phyloP scores from a whole-genome alignment of 176 grass and related monocot genomes.

The Oryza officinalis region DNA sequence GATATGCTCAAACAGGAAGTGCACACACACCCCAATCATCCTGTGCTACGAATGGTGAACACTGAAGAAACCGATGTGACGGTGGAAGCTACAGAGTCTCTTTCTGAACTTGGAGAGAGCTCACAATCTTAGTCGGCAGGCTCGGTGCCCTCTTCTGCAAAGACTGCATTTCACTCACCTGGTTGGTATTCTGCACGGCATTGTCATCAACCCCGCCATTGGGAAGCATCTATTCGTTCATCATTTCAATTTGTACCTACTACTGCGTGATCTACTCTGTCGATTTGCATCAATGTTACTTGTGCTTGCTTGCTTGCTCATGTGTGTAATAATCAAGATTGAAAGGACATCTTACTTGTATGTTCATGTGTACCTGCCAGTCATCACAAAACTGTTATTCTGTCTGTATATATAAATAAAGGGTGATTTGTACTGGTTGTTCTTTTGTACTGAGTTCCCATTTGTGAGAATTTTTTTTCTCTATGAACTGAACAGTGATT shows the following conservation, averaged over 20 bases:
- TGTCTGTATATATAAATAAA: neutral
- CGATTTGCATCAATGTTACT: neutral
- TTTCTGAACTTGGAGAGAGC: too few species aligned
- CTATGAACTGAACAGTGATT: too few species aligned
- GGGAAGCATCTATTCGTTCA: neutral
- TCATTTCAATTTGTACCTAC: neutral
- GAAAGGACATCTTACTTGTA: neutral
- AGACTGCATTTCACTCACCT: too few species aligned
- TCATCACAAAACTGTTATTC: neutral
- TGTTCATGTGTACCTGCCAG: neutral
- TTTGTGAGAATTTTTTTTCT: too few species aligned
- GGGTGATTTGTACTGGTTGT: too few species aligned
- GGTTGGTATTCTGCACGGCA: too few species aligned
- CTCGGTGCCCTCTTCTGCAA: too few species aligned
- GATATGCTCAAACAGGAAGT: neutral
- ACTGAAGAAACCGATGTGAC: too few species aligned
- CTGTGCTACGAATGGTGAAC: neutral
- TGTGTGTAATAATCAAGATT: neutral
- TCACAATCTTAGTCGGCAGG: too few species aligned
- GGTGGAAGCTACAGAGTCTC: too few species aligned
- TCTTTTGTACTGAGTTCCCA: too few species aligned
- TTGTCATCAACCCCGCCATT: too few species aligned
- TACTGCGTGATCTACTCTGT: neutral
- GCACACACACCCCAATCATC: neutral
- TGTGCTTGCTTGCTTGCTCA: neutral